Conservation (phyloP, 306 rosid species). For the Rosa lucieae region DNA sequence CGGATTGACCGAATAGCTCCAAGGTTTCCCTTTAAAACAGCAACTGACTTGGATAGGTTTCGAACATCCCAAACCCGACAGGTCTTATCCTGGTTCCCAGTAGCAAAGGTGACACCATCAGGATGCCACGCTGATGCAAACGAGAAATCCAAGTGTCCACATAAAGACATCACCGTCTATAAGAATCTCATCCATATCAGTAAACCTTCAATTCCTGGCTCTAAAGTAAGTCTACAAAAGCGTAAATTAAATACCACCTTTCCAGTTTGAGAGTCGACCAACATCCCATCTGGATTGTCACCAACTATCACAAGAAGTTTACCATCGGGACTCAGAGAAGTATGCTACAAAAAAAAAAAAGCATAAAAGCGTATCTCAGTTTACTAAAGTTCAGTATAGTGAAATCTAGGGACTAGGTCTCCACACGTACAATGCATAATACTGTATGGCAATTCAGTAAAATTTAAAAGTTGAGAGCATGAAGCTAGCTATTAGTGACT, state of each 20-base stretch:
- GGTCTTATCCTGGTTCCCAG: slow-evolving; percentile 91
- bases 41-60: slow-evolving; percentile 70
- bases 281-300: slow-evolving; percentile 71
- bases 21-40: slow-evolving; percentile 76
- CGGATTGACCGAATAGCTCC: slow-evolving; percentile 83
- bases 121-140: slow-evolving; percentile 94
- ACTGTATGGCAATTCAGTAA: no score
- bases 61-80: slow-evolving; percentile 79
- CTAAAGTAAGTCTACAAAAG: not conserved
- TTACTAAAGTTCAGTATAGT: slow-evolving; percentile 1
- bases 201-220: slow-evolving; percentile 5
- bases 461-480: no score
- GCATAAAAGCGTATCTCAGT: slow-evolving; percentile 4
- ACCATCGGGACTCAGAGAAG: slow-evolving; percentile 75
- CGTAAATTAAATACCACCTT: slow-evolving; percentile 45
- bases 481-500: no score
- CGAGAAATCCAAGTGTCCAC: slow-evolving; percentile 76
- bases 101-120: slow-evolving; percentile 63
- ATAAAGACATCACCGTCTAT: slow-evolving; percentile 52
- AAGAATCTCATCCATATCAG: slow-evolving; percentile 25
- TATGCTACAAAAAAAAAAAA: slow-evolving; percentile 52
- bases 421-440: no score
- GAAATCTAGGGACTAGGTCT: no score
- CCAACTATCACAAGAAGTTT: slow-evolving; percentile 71
- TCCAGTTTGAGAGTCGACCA: slow-evolving; percentile 88